Evolutionary conservation across 345 rosid species (phyloP).

Genomic region (Eucalyptus pumila): DNA sequence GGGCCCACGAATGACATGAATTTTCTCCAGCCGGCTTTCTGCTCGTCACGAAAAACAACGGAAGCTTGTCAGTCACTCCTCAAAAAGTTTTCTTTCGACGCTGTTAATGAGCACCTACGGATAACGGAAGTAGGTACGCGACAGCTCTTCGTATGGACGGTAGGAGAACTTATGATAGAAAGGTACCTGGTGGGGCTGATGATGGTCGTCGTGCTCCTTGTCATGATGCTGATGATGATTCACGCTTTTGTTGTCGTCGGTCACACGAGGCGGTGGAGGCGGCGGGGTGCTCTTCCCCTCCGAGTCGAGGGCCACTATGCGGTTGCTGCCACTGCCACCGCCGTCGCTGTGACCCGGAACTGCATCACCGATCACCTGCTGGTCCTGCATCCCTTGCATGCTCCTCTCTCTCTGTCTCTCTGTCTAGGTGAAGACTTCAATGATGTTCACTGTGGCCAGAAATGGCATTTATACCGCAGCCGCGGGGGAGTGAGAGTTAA

Average conservation of each 20-base stretch:
- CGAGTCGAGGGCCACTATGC: slow-evolving; percentile 14
- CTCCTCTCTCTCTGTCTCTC: not conserved
- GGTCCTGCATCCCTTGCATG: not conserved
- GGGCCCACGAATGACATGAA: slow-evolving; percentile 10
- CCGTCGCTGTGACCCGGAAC: not conserved
- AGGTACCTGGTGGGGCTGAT: not conserved
- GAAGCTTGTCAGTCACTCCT: not conserved
- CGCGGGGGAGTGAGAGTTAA: not conserved
- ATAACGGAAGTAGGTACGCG: not conserved
- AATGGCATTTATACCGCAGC: not conserved
- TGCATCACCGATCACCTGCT: not conserved
- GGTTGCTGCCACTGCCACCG: slow-evolving; percentile 11
- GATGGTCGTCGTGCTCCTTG: not conserved
- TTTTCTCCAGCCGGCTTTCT: slow-evolving; percentile 10
- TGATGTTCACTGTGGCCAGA: not conserved
- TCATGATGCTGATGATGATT: not conserved
- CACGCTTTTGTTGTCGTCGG: not conserved
- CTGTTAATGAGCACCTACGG: not conserved
- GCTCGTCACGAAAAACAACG: not conserved
- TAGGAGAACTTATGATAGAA: not conserved
- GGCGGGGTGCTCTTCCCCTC: not conserved
- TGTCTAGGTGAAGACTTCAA: not conserved
- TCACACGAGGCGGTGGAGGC: not conserved
- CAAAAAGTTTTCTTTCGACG: not conserved
- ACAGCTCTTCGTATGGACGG: not conserved